Conservation (phyloP, 352 stramenopile species). For the Pythium phragmiticola region DNA sequence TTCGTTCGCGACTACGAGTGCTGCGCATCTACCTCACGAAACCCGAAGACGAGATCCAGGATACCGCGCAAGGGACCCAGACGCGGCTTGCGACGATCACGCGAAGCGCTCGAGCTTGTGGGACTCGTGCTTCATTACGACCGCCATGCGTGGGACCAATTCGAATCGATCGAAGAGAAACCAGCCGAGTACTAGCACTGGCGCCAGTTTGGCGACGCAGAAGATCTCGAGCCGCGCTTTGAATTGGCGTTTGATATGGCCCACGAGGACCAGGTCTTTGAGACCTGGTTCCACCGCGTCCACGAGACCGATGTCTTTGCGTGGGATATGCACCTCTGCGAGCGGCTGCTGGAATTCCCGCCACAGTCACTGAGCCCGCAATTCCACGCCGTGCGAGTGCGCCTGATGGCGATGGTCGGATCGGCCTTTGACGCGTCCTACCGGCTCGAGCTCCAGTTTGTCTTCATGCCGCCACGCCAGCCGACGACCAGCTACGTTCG, state of each 20-base stretch:
- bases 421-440: not conserved
- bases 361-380: not conserved
- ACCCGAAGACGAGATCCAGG: slow-evolving; percentile 4
- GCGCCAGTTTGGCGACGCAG: slow-evolving; percentile 1
- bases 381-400: not conserved
- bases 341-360: not conserved
- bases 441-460: slow-evolving; percentile 14
- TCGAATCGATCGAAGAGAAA: not conserved
- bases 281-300: not conserved
- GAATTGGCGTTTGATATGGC: slow-evolving; percentile 16
- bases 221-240: slow-evolving; percentile 13
- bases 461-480: slow-evolving; percentile 15
- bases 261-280: slow-evolving; percentile 10
- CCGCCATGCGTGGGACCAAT: slow-evolving; percentile 4
- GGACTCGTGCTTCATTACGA: slow-evolving; percentile 15
- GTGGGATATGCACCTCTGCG: slow-evolving; percentile 15
- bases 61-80: not conserved
- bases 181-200: slow-evolving; percentile 16
- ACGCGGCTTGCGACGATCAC: not conserved
- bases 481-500: slow-evolving; percentile 8
- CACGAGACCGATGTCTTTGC: slow-evolving; percentile 13
- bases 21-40: slow-evolving; percentile 17
- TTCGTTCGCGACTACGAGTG: slow-evolving; percentile 10
- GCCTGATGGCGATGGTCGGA: not conserved
- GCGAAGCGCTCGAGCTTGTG: slow-evolving; percentile 13